Conservation (phyloP, 257 asterid species). For the Parsonsia alboflavescens region DNA sequence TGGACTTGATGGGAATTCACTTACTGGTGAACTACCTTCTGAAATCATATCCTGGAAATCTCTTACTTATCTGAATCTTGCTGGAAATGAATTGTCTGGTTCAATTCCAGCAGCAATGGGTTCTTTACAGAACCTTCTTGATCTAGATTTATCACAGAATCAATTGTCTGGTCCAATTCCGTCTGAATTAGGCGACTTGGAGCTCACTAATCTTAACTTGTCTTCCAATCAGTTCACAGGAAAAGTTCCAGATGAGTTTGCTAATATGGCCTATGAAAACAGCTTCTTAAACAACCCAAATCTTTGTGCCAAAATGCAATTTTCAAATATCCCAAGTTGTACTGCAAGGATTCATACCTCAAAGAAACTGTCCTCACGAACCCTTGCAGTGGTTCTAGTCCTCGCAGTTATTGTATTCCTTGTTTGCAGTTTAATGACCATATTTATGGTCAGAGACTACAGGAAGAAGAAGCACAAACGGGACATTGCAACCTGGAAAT, state of each 20-base stretch:
- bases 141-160: constrained; percentile 61
- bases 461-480: constrained; percentile 48
- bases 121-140: constrained; percentile 55
- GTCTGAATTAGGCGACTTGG: constrained; percentile 43
- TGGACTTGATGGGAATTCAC: constrained; percentile 59
- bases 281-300: constrained; percentile 61
- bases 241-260: constrained; percentile 53
- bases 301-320: constrained; percentile 45
- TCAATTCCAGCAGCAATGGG: constrained; percentile 45
- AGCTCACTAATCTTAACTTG: constrained; percentile 54
- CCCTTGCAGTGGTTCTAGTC: constrained; percentile 44
- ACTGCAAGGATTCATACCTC: constrained; percentile 16
- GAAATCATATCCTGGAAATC: constrained; percentile 65
- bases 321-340: constrained; percentile 43
- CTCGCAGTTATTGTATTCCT: constrained; percentile 34
- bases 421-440: constrained; percentile 23
- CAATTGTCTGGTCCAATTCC: constrained; percentile 66
- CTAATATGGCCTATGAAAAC: constrained; percentile 56
- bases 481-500: constrained; percentile 62
- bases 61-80: constrained; percentile 41
- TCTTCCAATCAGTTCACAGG: constrained; percentile 67
- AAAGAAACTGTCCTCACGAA: constrained; percentile 32
- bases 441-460: constrained; percentile 41
- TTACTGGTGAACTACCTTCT: constrained; percentile 60
- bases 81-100: constrained; percentile 60